Evolutionary conservation across 2,329 filamentous ascomycete species (phyloP).

Genomic region (Coniochaeta hoffmannii): DNA sequence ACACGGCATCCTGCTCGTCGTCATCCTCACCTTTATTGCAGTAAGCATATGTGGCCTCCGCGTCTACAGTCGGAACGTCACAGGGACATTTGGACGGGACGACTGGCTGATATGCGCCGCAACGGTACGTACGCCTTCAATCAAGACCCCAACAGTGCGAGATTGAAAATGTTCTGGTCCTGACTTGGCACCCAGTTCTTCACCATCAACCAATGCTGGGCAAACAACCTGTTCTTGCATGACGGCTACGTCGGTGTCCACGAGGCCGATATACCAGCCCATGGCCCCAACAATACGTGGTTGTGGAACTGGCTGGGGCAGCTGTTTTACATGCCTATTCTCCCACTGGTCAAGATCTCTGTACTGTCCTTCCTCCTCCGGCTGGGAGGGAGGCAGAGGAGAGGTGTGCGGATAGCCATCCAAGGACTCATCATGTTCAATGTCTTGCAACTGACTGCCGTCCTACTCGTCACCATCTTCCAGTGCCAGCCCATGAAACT

Average conservation of each 20-base stretch:
- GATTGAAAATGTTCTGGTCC: not conserved
- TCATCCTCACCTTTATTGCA: not conserved
- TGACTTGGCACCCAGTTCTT: not conserved
- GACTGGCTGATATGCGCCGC: not conserved
- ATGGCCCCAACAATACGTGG: conserved; percentile 8
- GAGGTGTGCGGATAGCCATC: conserved; percentile 20
- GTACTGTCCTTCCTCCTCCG: conserved; percentile 38
- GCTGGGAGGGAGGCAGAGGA: conserved; percentile 27
- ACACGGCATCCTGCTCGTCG: not conserved
- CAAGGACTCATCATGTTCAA: conserved; percentile 21
- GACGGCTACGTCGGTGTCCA: conserved; percentile 11
- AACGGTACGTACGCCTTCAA: not conserved
- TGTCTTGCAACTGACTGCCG: conserved; percentile 17
- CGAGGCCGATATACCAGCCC: conserved; percentile 10
- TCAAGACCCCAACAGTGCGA: not conserved
- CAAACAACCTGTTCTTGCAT: conserved; percentile 1
- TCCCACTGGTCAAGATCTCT: conserved; percentile 36
- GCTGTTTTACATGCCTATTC: conserved; percentile 35
- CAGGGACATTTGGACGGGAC: not conserved
- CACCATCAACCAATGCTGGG: not conserved
- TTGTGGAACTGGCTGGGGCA: conserved; percentile 28
- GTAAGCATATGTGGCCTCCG: not conserved
- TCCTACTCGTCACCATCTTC: conserved; percentile 22
- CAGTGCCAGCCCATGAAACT: conserved; percentile 22
- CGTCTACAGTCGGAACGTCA: not conserved